Evolutionary conservation across 768 basidiomycete genomes (phyloP), one percentile per base, ranked within the genome.

Genomic region (Mycena amicta): DNA sequence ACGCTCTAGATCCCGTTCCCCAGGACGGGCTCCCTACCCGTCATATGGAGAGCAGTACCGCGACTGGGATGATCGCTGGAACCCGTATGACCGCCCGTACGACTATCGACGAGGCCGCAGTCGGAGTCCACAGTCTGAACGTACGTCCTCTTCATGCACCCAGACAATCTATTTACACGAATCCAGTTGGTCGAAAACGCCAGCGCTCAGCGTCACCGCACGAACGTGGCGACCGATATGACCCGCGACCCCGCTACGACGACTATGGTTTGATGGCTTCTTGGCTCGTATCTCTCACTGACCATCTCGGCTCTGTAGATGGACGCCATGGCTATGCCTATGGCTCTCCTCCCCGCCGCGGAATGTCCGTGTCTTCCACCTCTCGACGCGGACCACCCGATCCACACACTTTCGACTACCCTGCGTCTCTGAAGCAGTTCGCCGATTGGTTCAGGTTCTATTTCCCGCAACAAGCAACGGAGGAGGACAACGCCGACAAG

Each of bases 391-490:
- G 86, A 1, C 92, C 90, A 11, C 84, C 84, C 15, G 90, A 93
- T 66, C 92, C 92, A 12, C 88, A 90, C 65, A 86, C 86, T 2
- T 85, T 91, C 63, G 92, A 92, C 62, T 92, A 88, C 67, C 89
- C 91, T 30, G 90, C 89, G 4, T 82, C 86, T 1, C 70, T 93
- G 70, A 92, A 92, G 73, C 89, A 92, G 65, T 93, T 87, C 63
- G 90, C 90, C 2, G 92, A 93, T 65, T 93, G 92, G 92, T 93
- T 92, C 72, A 84, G 92, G 31, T 89, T 80, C 68, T 85, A 75
- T 61, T 88, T 83, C 66, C 88, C 91, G 5, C 83, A 88, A 61
- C 84, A 89, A 69, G 92, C 90, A 16, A 79, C 80, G 5, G 90
- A 93, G 60, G 93, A 94, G 73, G 92, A 95, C 67, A 87, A 80